Evolutionary conservation across 305 asterid species (phyloP).

Genomic region (Stenogyne calaminthoides): DNA sequence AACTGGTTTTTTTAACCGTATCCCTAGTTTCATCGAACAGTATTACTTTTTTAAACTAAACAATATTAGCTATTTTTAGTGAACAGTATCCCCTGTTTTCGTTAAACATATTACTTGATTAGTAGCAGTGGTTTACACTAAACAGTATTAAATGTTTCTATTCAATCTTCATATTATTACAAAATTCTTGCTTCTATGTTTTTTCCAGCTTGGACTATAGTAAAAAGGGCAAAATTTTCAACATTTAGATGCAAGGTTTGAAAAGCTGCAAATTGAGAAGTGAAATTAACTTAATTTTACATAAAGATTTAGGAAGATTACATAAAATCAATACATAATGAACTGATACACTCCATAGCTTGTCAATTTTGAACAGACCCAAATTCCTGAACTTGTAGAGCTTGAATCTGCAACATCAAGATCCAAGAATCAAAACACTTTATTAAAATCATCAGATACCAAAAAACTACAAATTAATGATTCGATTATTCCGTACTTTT

Average conservation of each 20-base stretch:
- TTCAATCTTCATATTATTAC: too few relatives aligned
- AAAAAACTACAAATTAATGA: not conserved
- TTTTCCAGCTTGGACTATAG: too few relatives aligned
- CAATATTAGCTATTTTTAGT: too few relatives aligned
- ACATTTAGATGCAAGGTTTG: not conserved
- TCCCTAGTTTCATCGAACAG: too few relatives aligned
- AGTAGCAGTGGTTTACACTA: too few relatives aligned
- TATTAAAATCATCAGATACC: too few relatives aligned
- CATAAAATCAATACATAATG: not conserved
- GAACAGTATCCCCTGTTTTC: too few relatives aligned
- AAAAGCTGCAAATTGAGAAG: not conserved
- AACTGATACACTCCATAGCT: not conserved
- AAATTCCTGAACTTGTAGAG: slow-evolving; percentile 33
- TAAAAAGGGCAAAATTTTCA: not conserved
- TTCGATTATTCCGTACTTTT: slow-evolving; percentile 31
- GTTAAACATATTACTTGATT: too few relatives aligned
- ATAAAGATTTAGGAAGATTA: not conserved
- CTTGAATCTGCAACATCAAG: slow-evolving; percentile 36
- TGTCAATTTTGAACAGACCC: slow-evolving; percentile 16
- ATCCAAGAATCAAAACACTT: not conserved
- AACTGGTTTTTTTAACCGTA: too few relatives aligned
- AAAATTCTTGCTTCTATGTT: not conserved
- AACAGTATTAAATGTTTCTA: too few relatives aligned
- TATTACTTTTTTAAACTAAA: too few relatives aligned
- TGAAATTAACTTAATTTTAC: slow-evolving; percentile 1